These are phyloP conservation scores for Raddia guianensis DNA, from an alignment of 176 grass and related monocot species.

Conservation along the genomic window DNA sequence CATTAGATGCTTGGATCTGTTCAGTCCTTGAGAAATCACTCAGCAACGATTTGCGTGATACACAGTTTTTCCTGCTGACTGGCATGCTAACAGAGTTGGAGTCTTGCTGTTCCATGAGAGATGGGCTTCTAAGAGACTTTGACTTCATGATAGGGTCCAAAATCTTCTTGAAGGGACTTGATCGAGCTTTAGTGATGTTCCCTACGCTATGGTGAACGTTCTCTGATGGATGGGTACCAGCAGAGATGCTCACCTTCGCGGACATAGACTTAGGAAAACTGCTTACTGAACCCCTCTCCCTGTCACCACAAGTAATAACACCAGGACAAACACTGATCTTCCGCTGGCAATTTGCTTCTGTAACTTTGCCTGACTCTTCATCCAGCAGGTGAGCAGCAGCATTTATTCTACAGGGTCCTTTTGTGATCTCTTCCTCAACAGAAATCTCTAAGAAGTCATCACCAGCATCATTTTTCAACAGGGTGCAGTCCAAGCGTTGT, in stretches of 20 bases:
- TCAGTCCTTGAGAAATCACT: slow-evolving; percentile 69
- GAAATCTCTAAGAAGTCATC: slow-evolving; percentile 74
- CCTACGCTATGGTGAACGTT: not conserved
- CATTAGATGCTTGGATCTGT: slow-evolving; percentile 34
- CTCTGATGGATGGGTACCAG: slow-evolving; percentile 23
- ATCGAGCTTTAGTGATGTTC: slow-evolving; percentile 47
- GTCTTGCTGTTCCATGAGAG: slow-evolving; percentile 40
- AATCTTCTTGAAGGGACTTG: slow-evolving; percentile 84
- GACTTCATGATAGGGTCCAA: slow-evolving; percentile 94
- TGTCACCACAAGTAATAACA: slow-evolving; percentile 20
- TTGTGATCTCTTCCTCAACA: slow-evolving; percentile 33
- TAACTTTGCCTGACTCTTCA: not conserved
- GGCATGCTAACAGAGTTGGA: not conserved
- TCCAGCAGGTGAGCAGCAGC: slow-evolving; percentile 39
- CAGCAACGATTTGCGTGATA: slow-evolving; percentile 63
- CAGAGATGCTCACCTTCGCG: slow-evolving; percentile 36
- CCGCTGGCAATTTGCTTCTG: slow-evolving; percentile 11
- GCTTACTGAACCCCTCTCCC: slow-evolving; percentile 37
- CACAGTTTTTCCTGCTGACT: slow-evolving; percentile 34
- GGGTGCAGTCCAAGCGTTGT: slow-evolving; percentile 53
- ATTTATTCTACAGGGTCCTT: slow-evolving; percentile 36
- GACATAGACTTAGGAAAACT: slow-evolving; percentile 52
- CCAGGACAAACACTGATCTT: slow-evolving; percentile 8
- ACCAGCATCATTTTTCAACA: slow-evolving; percentile 35
- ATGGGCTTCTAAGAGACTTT: slow-evolving; percentile 61